Evolutionary conservation across 352 stramenopile species (phyloP), one percentile per base, ranked within the genome.

Genomic region (Lagenidium giganteum): DNA sequence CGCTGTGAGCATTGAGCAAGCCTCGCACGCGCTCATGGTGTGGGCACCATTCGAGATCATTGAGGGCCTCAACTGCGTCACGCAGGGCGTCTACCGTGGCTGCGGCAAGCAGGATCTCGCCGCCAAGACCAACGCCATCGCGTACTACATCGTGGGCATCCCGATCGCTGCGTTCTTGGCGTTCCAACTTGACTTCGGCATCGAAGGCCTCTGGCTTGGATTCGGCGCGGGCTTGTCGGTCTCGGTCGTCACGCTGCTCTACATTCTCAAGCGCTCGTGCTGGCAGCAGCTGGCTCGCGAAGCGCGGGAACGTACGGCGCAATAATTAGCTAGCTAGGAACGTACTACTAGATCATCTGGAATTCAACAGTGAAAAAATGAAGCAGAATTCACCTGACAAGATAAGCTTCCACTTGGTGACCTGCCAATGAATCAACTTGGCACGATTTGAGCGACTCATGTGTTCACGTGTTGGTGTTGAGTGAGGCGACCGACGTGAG

Each of bases 181-280:
- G 3, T 79, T 93, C 39, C 35, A 50, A 8, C 67, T 61, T 18
- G 18, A 45, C 0, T 68, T 60, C 31, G 55, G 61, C 28, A 53
- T 90, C 28, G 77, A 83, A 38, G 83, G 83, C 3, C 53, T 95
- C 30, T 95, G 83, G 83, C 41, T 86, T 11, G 79, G 83, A 28
- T 90, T 93, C 34, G 80, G 71, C 21, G 29, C 61, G 8, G 76
- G 73, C 22, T 61, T 88, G 7, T 46, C 42, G 14, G 18, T 57
- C 9, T 70, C 65, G 31, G 52, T 67, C 12, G 41, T 42, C 17
- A 56, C 57, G 13, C 50, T 57, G 26, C 51, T 44, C 25, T 37
- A 40, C 13, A 51, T 63, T 37, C 50, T 79, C 6, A 47, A 60
- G 18, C 40, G 35, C 37, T 70, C 57, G 33, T 58, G 74, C 47